These are phyloP conservation scores for Brassica hybrid DNA, from an alignment of 441 rosid species.

Conservation along the genomic window DNA sequence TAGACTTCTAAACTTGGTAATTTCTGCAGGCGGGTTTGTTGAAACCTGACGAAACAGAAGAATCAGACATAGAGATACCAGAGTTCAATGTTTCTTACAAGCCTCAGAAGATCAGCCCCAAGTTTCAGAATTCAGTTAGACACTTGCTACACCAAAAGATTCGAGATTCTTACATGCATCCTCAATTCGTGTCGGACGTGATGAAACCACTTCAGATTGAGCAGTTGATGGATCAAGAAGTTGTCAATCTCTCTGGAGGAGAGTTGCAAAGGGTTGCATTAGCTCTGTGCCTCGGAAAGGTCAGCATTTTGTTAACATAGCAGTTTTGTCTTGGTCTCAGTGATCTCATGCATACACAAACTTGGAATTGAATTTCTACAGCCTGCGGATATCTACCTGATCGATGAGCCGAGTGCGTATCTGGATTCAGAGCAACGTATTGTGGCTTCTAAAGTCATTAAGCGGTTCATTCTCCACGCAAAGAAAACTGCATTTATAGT, in stretches of 20 bases:
- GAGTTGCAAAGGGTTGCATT: too few relatives aligned
- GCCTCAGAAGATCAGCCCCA: too few relatives aligned
- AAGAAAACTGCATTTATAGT: too few relatives aligned
- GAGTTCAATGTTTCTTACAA: slow-evolving; percentile 94
- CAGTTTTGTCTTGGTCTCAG: slow-evolving; percentile 10
- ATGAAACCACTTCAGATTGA: too few relatives aligned
- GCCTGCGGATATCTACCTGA: slow-evolving; percentile 97
- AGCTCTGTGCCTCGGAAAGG: slow-evolving; percentile 95
- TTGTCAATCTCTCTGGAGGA: too few relatives aligned
- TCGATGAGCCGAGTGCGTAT: slow-evolving; percentile 97
- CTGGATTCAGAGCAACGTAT: slow-evolving; percentile 98
- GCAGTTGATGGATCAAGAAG: too few relatives aligned
- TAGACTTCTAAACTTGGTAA: neutral
- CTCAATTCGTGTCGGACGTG: too few relatives aligned
- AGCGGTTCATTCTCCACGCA: slow-evolving; percentile 97
- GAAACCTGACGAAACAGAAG: slow-evolving; percentile 80
- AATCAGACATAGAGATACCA: slow-evolving; percentile 80
- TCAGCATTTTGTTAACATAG: slow-evolving; percentile 28
- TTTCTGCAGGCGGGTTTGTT: slow-evolving; percentile 76
- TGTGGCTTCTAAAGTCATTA: slow-evolving; percentile 93
- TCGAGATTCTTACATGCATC: too few relatives aligned
- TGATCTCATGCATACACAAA: slow-evolving; percentile 27
- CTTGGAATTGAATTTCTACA: slow-evolving; percentile 44
- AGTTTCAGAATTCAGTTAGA: too few relatives aligned
- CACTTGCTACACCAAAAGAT: too few relatives aligned